Evolutionary conservation across 164 flowering plant species (phyloP), one percentile per base, ranked within the genome.

Genomic region (Kingdonia uniflora): DNA sequence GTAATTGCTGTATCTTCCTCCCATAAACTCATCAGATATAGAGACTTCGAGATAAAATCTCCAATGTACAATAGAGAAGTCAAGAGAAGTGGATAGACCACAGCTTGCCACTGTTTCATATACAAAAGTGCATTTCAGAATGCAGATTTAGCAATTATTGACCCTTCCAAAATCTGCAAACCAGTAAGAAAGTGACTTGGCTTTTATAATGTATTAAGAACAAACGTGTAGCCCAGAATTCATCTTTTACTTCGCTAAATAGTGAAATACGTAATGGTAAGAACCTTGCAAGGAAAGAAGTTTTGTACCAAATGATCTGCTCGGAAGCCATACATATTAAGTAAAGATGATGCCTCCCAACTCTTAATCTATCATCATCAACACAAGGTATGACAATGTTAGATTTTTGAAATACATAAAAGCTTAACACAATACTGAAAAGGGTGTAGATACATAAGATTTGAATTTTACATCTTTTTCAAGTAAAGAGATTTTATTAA

Each of bases 41-140:
- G 6, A 52, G 26, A 55, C 71, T 71, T 86, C 11, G 68, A 66
- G 56, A 75, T 63, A 38, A 88, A 51, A 26, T 91, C 77, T 49
- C 99, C 97, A 66, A 72, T 60, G 45, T 94, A 94, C 77, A 84
- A 68, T 39, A 94, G 71, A 54, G 87, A 78, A 49, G 97, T 89
- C 75, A 94, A 69, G 17, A 58, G 62, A 67, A 87, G 76, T 23
- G 99, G 96, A 68, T 71, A 73, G 52, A 75, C 63, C 73, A 80
- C 72, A 29, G 96, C 92, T 65, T 74, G 81, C 96, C 92, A 81
- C 99, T 94, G 97, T 82, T 79, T 74, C 81, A 83, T 37, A 76
- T 66, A 81, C 55, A 81, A 77, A 82, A 79, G 57, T 49, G 67
- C 71, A 76, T 52, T 69, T 79, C 70, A 71, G 78, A 60, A 69